Evolutionary conservation across 2,329 filamentous ascomycete genomes (phyloP), one percentile per base, ranked within the genome.

Genomic region (Aspergillus calidoustus): DNA sequence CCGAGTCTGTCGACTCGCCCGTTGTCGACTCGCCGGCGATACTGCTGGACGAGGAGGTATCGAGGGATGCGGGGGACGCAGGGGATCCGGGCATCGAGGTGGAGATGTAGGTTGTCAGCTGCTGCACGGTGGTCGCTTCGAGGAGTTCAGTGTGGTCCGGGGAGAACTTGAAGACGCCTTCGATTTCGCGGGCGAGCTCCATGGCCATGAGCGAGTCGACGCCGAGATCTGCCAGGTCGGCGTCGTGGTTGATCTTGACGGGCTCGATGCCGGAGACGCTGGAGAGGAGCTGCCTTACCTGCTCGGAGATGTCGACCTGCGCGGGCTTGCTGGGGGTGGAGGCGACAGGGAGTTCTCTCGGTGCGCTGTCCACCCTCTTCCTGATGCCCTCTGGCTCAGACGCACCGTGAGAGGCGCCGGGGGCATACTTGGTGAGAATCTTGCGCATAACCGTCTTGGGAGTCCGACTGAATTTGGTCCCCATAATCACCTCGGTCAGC

Each of bases 161-260:
- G 1, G 51, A 46, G 23, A 52, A 62, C 4, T 56, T 51, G 48
- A 62, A 62, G 1, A 49, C 22, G 17, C 25, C 50, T 28, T 53
- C 63, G 3, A 61, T 44, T 49, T 59, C 60, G 8, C 53, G 49
- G 13, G 58, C 64, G 9, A 63, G 46, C 46, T 64, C 61, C 59
- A 65, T 65, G 9, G 52, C 60, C 53, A 62, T 54, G 19, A 64
- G 23, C 19, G 63, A 64, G 28, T 64, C 63, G 31, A 64, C 53
- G 7, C 63, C 63, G 2, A 64, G 4, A 43, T 83, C 79, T 5
- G 72, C 75, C n/a, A 83, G 71, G 7, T 72, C 66, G 7, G 68
- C 68, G 7, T 54, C 78, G 73, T 28, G 67, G 56, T 34, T 74
- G 13, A 83, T 77, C 30, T 81, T 77, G 2, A 69, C 57, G 0